These are phyloP conservation scores for Fragosphaeria purpurea DNA, from an alignment of 2,329 filamentous ascomycete species.

Conservation along the genomic window DNA sequence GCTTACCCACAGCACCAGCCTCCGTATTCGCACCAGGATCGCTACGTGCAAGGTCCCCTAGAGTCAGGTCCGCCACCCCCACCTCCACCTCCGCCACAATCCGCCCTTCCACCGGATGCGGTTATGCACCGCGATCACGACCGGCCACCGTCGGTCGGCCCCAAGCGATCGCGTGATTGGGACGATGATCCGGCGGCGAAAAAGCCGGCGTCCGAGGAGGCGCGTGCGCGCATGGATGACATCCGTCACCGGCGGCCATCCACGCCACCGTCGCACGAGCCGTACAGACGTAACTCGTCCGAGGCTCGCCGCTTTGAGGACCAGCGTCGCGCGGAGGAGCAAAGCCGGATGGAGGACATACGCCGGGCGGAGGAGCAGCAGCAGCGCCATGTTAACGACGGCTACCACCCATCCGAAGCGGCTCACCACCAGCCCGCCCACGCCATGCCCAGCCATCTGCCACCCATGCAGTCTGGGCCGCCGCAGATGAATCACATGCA, in stretches of 20 bases:
- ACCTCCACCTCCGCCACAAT: slow-evolving; percentile 37
- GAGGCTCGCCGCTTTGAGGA: slow-evolving; percentile 59
- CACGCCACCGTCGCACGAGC: slow-evolving; percentile 54
- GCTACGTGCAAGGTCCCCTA: slow-evolving; percentile 55
- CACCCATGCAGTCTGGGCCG: slow-evolving; percentile 53
- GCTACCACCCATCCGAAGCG: slow-evolving; percentile 85
- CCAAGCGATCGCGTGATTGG: slow-evolving; percentile 87
- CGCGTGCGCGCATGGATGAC: slow-evolving; percentile 75
- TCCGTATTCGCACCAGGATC: slow-evolving; percentile 61
- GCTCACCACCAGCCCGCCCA: slow-evolving; percentile 70
- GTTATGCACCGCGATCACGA: slow-evolving; percentile 56
- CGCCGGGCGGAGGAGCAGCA: slow-evolving; percentile 48
- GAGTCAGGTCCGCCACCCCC: slow-evolving; percentile 45
- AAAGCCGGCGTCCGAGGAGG: slow-evolving; percentile 84
- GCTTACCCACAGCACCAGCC: slow-evolving; percentile 69
- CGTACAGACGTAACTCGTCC: slow-evolving; percentile 68
- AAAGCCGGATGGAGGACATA: slow-evolving; percentile 49
- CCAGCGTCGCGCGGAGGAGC: slow-evolving; percentile 44
- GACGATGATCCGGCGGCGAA: slow-evolving; percentile 72
- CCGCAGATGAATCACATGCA: slow-evolving; percentile 44
- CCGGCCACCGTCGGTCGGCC: slow-evolving; percentile 66
- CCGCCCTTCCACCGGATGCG: slow-evolving; percentile 52
- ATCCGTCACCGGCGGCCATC: slow-evolving; percentile 68
- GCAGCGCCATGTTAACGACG: slow-evolving; percentile 62
- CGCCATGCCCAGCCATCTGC: slow-evolving; percentile 47